These are phyloP conservation scores for Panus rudis DNA, from an alignment of 768 basidiomycete species.

Conservation along the genomic window DNA sequence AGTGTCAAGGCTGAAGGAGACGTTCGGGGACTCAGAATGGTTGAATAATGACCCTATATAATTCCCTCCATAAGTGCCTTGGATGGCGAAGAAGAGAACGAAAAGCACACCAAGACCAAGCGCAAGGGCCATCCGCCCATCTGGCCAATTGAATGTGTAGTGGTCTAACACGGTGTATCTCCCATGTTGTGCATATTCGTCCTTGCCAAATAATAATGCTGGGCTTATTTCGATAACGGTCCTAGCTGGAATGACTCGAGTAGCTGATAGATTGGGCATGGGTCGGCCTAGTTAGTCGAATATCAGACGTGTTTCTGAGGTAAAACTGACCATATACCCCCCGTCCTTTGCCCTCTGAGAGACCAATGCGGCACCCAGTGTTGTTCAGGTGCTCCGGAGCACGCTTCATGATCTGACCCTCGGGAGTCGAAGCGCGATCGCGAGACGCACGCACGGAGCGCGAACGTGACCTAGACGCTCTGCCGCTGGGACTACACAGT, in stretches of 20 bases:
- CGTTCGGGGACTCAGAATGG: constrained; percentile 64
- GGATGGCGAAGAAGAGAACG: constrained; percentile 2
- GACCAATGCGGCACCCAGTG: constrained; percentile 41
- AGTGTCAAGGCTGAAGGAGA: constrained; percentile 53
- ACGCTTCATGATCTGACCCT: too few species aligned
- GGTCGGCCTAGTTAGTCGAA: too few species aligned
- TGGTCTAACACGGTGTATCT: constrained; percentile 60
- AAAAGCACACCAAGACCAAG: constrained; percentile 61
- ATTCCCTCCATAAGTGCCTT: background rate
- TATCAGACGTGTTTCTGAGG: background rate
- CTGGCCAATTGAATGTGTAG: constrained; percentile 72
- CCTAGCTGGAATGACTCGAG: constrained; percentile 44
- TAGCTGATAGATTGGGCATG: constrained; percentile 32
- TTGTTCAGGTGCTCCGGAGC: constrained; percentile 34
- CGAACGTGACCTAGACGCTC: too few species aligned
- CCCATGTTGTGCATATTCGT: constrained; percentile 65
- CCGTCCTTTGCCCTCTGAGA: constrained; percentile 43
- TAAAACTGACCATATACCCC: constrained; percentile 53
- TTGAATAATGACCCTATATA: constrained; percentile 73
- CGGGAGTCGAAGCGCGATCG: too few species aligned
- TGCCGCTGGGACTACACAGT: too few species aligned
- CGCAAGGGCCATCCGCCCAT: constrained; percentile 70
- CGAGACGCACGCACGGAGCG: too few species aligned
- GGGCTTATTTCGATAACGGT: constrained; percentile 82
- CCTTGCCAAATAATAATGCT: constrained; percentile 63